These are phyloP conservation scores for Mycotypha africana DNA, from an alignment of 371 early-diverging fungal genomes.

Conservation along the genomic window DNA sequence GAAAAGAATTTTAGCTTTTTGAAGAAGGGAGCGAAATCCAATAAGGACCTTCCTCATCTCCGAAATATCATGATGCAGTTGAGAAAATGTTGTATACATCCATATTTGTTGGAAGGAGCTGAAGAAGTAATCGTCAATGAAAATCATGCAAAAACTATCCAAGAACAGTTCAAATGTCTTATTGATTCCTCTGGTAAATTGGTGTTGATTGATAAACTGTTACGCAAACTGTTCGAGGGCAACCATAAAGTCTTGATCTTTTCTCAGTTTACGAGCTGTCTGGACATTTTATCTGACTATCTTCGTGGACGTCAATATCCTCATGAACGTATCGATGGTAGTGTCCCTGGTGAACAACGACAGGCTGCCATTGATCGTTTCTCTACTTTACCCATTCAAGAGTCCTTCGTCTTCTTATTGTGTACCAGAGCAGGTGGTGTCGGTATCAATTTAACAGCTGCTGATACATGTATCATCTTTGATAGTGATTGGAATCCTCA, in stretches of 20 bases:
- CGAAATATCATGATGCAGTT: constrained; percentile 72
- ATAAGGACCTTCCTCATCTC: constrained; percentile 60
- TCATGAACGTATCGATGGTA: constrained; percentile 91
- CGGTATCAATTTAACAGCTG: constrained; percentile 92
- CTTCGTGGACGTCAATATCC: constrained; percentile 68
- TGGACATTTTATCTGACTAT: constrained; percentile 93
- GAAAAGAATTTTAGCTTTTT: constrained; percentile 86
- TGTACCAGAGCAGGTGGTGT: constrained; percentile 92
- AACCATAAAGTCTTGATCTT: constrained; percentile 95
- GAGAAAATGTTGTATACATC: constrained; percentile 87
- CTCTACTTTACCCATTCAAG: constrained; percentile 61
- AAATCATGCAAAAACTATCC: constrained; percentile 45
- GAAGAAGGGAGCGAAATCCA: constrained; percentile 55
- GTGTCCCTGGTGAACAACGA: constrained; percentile 80
- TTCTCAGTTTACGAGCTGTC: constrained; percentile 84
- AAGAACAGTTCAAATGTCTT: constrained; percentile 71
- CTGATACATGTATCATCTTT: constrained; percentile 94
- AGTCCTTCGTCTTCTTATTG: constrained; percentile 82
- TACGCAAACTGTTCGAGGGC: constrained; percentile 71
- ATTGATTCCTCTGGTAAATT: constrained; percentile 89
- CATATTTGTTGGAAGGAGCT: constrained; percentile 80
- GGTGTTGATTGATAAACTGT: constrained; percentile 80
- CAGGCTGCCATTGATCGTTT: constrained; percentile 97
- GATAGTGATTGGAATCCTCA: constrained; percentile 98
- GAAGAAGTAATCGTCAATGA: constrained; percentile 78